These are phyloP conservation scores for Pestalotiopsis sp. DNA, from an alignment of 2,329 filamentous ascomycete genomes.

Conservation along the genomic window DNA sequence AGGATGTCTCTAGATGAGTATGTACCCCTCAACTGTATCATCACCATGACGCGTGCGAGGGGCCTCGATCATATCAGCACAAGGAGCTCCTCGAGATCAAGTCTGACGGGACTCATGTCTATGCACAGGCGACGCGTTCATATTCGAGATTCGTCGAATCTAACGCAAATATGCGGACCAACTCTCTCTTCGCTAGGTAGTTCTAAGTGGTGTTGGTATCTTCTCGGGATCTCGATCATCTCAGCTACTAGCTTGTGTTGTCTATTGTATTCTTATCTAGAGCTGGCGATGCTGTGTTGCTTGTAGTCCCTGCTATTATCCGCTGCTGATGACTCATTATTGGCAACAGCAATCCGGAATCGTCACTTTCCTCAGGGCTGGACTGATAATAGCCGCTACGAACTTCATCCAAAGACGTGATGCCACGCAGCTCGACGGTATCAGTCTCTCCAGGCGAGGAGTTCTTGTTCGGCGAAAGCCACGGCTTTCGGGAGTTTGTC, in stretches of 20 bases:
- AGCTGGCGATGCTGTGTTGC: neutral
- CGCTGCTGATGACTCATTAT: constrained; percentile 15
- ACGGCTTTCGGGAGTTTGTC: neutral
- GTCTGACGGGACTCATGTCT: neutral
- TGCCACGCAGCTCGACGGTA: constrained; percentile 8
- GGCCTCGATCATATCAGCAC: neutral
- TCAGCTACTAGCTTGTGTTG: neutral
- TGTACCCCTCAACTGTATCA: neutral
- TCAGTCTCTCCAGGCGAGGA: neutral
- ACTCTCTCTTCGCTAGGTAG: neutral
- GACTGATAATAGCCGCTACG: constrained; percentile 15
- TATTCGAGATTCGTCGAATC: neutral
- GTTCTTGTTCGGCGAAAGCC: neutral
- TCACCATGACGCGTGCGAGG: neutral
- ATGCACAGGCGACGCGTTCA: neutral
- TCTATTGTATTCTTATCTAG: neutral
- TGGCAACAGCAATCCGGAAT: constrained; percentile 18
- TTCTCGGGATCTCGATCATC: neutral
- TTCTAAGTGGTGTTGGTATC: no score
- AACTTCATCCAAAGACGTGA: constrained; percentile 9
- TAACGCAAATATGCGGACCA: neutral
- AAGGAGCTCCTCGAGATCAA: neutral
- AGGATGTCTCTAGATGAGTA: neutral
- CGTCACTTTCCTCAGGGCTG: constrained; percentile 18
- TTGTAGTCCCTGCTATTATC: neutral